A percentile compares a stretch with the other conserved stretches of the same genome.
These are phyloP conservation scores for Plasmodium vivax DNA, from an alignment of 169 alveolate genomes.

Conservation along the genomic window DNA sequence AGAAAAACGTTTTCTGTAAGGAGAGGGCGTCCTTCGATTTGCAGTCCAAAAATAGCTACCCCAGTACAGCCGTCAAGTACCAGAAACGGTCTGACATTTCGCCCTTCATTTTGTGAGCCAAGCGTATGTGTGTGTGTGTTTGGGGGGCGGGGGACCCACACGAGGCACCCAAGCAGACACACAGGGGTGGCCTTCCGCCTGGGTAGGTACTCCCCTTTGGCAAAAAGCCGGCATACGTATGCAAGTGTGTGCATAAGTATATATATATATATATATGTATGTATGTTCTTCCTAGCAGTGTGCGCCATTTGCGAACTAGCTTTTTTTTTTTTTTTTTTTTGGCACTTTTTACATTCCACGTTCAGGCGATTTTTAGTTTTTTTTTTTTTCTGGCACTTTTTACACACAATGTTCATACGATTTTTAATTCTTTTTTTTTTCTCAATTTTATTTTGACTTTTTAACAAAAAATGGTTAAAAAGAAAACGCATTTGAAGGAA, in stretches of 20 bases:
- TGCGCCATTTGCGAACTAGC: constrained; percentile 1
- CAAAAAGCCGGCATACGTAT: neutral
- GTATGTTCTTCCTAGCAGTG: neutral
- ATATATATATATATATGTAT: neutral
- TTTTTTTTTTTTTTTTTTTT: constrained; percentile 8
- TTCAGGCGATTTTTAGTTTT: constrained; percentile 21
- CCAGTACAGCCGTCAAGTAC: constrained; percentile 7
- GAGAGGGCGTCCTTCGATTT: constrained; percentile 25
- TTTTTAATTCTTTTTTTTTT: constrained; percentile 4
- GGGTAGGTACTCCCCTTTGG: neutral
- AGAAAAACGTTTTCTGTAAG: constrained; percentile 36
- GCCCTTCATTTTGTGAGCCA: constrained; percentile 56
- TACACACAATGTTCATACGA: neutral
- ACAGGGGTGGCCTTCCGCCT: neutral
- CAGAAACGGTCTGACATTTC: constrained; percentile 58
- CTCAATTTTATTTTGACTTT: constrained; percentile 7
- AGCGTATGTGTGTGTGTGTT: neutral
- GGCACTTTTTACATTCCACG: neutral
- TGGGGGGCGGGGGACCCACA: neutral
- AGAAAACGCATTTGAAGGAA: neutral
- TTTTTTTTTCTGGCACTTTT: neutral
- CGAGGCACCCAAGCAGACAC: neutral
- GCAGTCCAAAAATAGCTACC: constrained; percentile 31
- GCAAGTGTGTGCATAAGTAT: neutral
- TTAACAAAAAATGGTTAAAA: constrained; percentile 13